A percentile compares a stretch with the other conserved stretches of the same genome.
phyloP scores from a whole-genome alignment of 2,329 filamentous ascomycete genomes.

The Aspergillus oerlinghausenensis region DNA sequence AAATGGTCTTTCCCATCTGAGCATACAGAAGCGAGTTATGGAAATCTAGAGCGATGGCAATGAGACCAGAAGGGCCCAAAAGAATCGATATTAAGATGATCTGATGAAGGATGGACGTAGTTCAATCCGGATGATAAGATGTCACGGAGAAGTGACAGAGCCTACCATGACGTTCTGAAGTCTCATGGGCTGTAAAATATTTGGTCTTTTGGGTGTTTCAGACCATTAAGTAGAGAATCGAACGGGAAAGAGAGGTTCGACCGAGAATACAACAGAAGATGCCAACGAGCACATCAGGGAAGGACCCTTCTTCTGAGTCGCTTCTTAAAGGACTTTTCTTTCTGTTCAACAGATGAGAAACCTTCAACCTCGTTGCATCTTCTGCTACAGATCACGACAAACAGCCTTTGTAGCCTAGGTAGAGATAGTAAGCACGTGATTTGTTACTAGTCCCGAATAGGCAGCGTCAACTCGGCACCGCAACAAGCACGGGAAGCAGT shows the following conservation, averaged over 20 bases:
- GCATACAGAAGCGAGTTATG: neutral
- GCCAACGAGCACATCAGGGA: neutral
- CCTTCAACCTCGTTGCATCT: neutral
- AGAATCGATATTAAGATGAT: neutral
- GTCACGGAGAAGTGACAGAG: neutral
- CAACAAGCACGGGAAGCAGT: slow-evolving; percentile 13
- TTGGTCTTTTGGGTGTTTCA: neutral
- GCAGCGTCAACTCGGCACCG: slow-evolving; percentile 15
- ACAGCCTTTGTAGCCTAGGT: neutral
- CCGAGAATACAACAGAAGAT: neutral
- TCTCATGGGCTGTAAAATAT: neutral
- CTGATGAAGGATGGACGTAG: neutral
- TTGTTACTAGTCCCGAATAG: slow-evolving; percentile 15
- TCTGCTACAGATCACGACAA: neutral
- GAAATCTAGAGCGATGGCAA: neutral
- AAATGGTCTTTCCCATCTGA: neutral
- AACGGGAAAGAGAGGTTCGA: neutral
- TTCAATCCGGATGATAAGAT: neutral
- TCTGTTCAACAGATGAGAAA: neutral
- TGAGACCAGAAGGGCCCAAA: neutral
- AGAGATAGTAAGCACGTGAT: slow-evolving; percentile 11
- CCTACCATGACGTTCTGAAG: neutral
- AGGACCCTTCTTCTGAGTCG: neutral
- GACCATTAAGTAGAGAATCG: neutral
- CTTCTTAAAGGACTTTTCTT: neutral